These are phyloP conservation scores for Ceratocystis cubensis DNA, from an alignment of 2,329 filamentous ascomycete species.

Conservation along the genomic window DNA sequence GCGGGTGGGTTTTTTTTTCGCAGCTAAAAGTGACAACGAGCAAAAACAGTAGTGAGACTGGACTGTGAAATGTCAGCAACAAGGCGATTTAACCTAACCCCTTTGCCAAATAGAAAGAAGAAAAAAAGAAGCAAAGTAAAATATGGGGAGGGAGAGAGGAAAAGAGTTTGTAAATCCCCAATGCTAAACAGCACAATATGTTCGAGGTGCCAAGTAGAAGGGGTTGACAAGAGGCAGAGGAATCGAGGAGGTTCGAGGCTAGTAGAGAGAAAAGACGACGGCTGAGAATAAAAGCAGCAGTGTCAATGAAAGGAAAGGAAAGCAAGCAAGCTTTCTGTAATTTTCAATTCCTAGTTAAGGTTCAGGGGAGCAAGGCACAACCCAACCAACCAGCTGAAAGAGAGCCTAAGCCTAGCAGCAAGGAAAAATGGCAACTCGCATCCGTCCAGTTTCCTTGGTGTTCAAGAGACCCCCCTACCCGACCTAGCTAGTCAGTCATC, in stretches of 20 bases:
- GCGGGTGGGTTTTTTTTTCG: conserved; percentile 5
- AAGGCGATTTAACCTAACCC: not conserved
- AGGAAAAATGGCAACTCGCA: conserved; percentile 10
- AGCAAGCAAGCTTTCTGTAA: conserved; percentile 13
- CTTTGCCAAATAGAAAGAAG: not conserved
- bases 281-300: not conserved
- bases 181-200: not conserved
- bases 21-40: conserved; percentile 9
- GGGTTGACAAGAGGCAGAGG: not conserved
- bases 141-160: not conserved
- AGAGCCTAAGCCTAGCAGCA: conserved; percentile 6
- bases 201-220: not conserved
- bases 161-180: not conserved
- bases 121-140: not conserved
- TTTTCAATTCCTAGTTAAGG: conserved; percentile 11
- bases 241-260: not conserved
- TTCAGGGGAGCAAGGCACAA: conserved; percentile 14
- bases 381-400: conserved; percentile 10
- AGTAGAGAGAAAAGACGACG: not conserved
- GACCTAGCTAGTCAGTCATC: not conserved
- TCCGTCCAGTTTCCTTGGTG: not conserved
- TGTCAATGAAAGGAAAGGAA: conserved; percentile 11
- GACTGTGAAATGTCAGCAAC: conserved; percentile 10
- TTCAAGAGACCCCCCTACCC: not conserved
- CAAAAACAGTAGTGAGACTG: conserved; percentile 7